Evolutionary conservation across 2,329 filamentous ascomycete species (phyloP), one percentile per base, ranked within the genome.

Genomic region (Fusarium metavorans): DNA sequence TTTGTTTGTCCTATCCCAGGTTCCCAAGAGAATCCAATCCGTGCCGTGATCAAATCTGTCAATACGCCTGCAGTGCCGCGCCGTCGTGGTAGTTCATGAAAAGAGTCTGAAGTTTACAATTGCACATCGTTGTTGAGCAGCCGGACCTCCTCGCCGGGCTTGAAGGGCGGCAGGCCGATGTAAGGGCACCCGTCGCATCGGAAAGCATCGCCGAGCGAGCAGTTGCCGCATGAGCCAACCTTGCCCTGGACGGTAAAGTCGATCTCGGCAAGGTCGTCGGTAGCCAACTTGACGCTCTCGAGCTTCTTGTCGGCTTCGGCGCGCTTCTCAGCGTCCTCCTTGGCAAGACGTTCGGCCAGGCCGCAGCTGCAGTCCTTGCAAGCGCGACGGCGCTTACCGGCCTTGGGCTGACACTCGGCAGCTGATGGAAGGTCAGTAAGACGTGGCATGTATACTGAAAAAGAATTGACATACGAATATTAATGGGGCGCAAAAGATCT

Each of bases 331-430:
- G 87, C 87, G 83, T 98, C 97, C 86, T 98, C 95, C n/a, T 92
- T 92, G 78, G 95, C 93, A 60, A 98, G 85, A 71, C 93, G 91
- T 82, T 97, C 91, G 27, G 95, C 95, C 30, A 99, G 91, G 60
- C 97, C 97, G 81, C 97, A 99, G 10, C 94, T 96, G 87, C 97
- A 99, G 86, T 99, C 97, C 85, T 99, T 98, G 88, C 97, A 99
- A 67, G 97, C 95, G 72, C 95, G 92, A 65, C 96, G 93, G 77
- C 96, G 92, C 87, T 97, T 97, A 68, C 94, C 95, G 52, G 92
- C 89, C 84, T 97, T 94, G 57, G 96, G 95, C 68, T 92, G 91
- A 83, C 97, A 99, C 81, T 97, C 94, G 30, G 92, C 90, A 62
- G 97, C 95, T 90, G 72, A 16, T 11, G 41, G 20, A 30, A 39